Conservation (phyloP, 768 basidiomycete genomes). For the Mycena rebaudengoi region DNA sequence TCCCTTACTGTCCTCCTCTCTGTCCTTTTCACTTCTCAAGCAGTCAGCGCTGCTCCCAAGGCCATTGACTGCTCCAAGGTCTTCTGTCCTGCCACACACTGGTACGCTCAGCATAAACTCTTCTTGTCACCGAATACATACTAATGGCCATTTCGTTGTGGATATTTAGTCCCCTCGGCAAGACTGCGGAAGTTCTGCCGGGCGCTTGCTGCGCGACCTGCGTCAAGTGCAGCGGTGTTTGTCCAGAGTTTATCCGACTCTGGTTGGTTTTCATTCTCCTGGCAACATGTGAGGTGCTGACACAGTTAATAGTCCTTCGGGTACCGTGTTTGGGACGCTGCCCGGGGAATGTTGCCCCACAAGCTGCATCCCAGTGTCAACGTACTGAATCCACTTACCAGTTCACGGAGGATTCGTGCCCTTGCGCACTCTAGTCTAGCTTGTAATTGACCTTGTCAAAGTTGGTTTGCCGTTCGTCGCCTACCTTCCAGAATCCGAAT, state of each 20-base stretch:
- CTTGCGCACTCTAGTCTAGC: slow-evolving; percentile 11
- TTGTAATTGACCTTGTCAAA: slow-evolving; percentile 11
- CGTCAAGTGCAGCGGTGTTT: slow-evolving; percentile 12
- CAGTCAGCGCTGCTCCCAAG: slow-evolving; percentile 12
- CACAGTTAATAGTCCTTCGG: slow-evolving; percentile 13
- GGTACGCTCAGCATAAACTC: slow-evolving; percentile 10
- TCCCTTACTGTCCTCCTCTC: slow-evolving; percentile 16
- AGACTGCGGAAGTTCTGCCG: slow-evolving; percentile 14
- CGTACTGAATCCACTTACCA: slow-evolving; percentile 13
- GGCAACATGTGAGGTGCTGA: slow-evolving; percentile 14
- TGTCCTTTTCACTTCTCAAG: slow-evolving; percentile 14
- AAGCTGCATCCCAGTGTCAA: slow-evolving; percentile 12
- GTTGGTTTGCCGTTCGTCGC: neutral
- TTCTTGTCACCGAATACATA: slow-evolving; percentile 12
- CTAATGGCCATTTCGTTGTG: slow-evolving; percentile 9
- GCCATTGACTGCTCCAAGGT: slow-evolving; percentile 12
- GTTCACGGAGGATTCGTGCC: slow-evolving; percentile 9
- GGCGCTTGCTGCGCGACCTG: slow-evolving; percentile 14
- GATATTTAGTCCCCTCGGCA: slow-evolving; percentile 16
- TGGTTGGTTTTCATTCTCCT: slow-evolving; percentile 14
- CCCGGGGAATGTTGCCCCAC: slow-evolving; percentile 16
- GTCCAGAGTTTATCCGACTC: slow-evolving; percentile 3
- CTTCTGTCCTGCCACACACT: slow-evolving; percentile 13
- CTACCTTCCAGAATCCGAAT: too few relatives aligned
- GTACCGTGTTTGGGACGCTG: slow-evolving; percentile 14